phyloP scores from a whole-genome alignment of 106 monocot species.

The Cymbidium sinense region DNA sequence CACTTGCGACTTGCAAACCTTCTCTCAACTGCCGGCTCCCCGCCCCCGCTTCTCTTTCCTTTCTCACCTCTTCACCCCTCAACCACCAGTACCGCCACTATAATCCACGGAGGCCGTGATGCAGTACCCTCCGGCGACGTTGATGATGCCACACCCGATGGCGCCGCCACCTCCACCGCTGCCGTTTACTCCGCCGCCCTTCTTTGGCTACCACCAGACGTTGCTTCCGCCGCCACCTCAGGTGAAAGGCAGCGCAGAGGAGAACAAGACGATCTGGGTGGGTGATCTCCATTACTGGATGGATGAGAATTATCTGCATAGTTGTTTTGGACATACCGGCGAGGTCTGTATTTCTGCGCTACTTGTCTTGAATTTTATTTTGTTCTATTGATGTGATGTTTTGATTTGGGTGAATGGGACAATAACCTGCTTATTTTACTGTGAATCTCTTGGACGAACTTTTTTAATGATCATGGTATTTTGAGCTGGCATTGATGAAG shows the following conservation, averaged over 20 bases:
- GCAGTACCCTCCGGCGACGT: slow-evolving; percentile 29
- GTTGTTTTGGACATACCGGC: slow-evolving; percentile 58
- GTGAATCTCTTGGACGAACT: background rate
- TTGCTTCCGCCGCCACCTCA: slow-evolving; percentile 10
- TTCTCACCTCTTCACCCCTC: background rate
- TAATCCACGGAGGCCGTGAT: slow-evolving; percentile 6
- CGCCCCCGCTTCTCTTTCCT: background rate
- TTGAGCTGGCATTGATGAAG: background rate
- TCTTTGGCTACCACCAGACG: slow-evolving; percentile 8
- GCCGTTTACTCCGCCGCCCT: slow-evolving; percentile 11
- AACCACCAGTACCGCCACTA: background rate
- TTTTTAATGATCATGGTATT: background rate
- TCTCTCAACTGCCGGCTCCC: too few relatives aligned
- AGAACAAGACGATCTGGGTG: slow-evolving; percentile 75
- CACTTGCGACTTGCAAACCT: background rate
- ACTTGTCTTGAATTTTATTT: background rate
- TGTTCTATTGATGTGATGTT: background rate
- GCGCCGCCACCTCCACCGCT: slow-evolving; percentile 23
- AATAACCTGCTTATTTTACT: background rate
- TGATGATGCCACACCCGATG: slow-evolving; percentile 27
- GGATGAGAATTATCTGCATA: slow-evolving; percentile 73
- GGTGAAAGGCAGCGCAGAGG: slow-evolving; percentile 25
- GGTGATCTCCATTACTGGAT: slow-evolving; percentile 79
- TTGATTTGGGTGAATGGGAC: background rate
- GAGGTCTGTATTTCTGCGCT: slow-evolving; percentile 29